Percentiles rank a stretch among this genome's conserved stretches.
Conservation (phyloP, 345 rosid species). For the Citrus inodora region DNA sequence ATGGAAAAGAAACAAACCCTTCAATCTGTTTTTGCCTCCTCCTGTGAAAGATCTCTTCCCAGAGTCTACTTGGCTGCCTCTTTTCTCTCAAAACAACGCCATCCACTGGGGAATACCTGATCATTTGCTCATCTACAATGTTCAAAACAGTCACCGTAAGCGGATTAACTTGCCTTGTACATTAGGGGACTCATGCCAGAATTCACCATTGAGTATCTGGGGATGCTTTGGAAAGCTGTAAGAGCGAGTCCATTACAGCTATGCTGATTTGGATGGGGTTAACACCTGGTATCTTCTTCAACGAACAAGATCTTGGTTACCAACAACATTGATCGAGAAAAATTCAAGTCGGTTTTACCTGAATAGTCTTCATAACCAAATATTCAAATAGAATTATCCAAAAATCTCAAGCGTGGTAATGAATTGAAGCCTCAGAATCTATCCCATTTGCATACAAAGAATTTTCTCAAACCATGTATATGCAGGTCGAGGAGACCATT, state of each 20-base stretch:
- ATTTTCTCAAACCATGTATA: slow-evolving; percentile 14
- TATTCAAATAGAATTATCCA: neutral
- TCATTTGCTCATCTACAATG: slow-evolving; percentile 13
- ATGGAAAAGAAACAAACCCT: slow-evolving; percentile 4
- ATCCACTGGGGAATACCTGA: slow-evolving; percentile 18
- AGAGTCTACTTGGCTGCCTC: neutral
- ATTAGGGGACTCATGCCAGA: neutral
- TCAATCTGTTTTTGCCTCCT: slow-evolving; percentile 1
- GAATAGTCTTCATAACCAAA: slow-evolving; percentile 1
- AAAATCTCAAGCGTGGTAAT: neutral
- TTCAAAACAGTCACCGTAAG: neutral
- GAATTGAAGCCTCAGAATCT: neutral
- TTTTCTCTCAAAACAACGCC: slow-evolving; percentile 17
- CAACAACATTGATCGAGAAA: slow-evolving; percentile 6
- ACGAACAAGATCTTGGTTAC: slow-evolving; percentile 8
- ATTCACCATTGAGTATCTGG: neutral
- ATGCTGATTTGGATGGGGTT: slow-evolving; percentile 20
- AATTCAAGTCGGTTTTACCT: slow-evolving; percentile 16
- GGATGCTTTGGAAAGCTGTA: slow-evolving; percentile 21
- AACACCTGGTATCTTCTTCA: slow-evolving; percentile 21
- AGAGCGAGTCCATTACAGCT: slow-evolving; percentile 12
- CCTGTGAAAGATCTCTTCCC: neutral
- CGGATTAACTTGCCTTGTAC: slow-evolving; percentile 12
- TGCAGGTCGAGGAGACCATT: slow-evolving; percentile 14
- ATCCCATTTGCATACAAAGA: slow-evolving; percentile 10